Evolutionary conservation across 352 stramenopile species (phyloP).

Genomic region (Pelagophyceae sp.): DNA sequence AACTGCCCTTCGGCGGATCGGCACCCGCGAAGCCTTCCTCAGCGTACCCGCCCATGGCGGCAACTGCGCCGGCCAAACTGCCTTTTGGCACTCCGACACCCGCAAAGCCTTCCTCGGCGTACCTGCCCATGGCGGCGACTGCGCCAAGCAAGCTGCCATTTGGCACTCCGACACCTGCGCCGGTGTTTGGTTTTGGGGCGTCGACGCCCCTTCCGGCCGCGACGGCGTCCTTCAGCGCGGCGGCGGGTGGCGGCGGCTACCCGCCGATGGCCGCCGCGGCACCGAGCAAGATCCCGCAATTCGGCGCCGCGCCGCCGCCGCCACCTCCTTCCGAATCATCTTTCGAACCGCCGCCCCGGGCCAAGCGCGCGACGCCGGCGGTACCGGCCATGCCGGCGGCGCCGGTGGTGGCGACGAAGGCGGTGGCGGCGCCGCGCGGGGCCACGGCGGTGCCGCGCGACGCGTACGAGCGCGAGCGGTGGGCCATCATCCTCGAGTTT

Average conservation of each 20-base stretch:
- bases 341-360: background rate
- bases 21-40: background rate
- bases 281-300: background rate
- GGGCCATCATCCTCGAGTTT: background rate
- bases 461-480: background rate
- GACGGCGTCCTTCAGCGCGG: background rate
- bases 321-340: background rate
- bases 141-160: constrained; percentile 8
- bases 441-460: background rate
- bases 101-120: background rate
- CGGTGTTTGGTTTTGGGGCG: background rate
- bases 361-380: background rate
- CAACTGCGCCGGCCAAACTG: background rate
- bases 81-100: background rate
- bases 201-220: background rate
- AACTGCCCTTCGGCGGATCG: background rate
- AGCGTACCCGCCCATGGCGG: constrained; percentile 10
- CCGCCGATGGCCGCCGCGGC: background rate
- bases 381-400: background rate
- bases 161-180: background rate
- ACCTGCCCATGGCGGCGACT: constrained; percentile 1
- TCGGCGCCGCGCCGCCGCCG: background rate
- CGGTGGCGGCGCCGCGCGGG: background rate
- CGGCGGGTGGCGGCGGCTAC: too few species aligned
- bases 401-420: background rate